Evolutionary conservation across 2,329 filamentous ascomycete species (phyloP).

Genomic region (Penicillium sp.): DNA sequence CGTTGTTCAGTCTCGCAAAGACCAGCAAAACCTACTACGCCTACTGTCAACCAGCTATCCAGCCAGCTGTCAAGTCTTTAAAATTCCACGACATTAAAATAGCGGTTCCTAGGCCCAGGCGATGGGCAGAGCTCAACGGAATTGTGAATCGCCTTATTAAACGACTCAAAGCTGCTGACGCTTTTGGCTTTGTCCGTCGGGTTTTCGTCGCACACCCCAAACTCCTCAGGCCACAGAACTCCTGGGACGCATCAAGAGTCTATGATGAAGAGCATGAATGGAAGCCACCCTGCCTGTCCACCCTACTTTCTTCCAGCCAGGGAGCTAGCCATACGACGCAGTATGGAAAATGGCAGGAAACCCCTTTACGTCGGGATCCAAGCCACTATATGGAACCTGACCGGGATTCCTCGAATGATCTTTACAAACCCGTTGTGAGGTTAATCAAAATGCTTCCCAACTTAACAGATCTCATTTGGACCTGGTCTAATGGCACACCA

Average conservation of each 20-base stretch:
- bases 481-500: background rate
- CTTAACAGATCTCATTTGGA: conserved; percentile 1
- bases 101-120: background rate
- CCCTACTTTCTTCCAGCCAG: background rate
- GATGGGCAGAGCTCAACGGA: background rate
- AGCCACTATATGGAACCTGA: background rate
- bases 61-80: background rate
- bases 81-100: conserved; percentile 4
- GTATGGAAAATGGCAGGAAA: background rate
- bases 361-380: no score
- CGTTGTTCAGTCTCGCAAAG: background rate
- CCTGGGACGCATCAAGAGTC: no score
- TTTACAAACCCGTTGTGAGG: background rate
- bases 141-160: background rate
- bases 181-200: conserved; percentile 1
- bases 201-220: background rate
- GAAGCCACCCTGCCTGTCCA: background rate
- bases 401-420: background rate
- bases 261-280: background rate
- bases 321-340: background rate
- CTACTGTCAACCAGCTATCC: background rate
- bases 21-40: background rate
- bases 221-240: no score
- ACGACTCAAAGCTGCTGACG: background rate
- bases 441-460: background rate